phyloP scores from a whole-genome alignment of 345 rosid species.

The Eucalyptus paniculata region DNA sequence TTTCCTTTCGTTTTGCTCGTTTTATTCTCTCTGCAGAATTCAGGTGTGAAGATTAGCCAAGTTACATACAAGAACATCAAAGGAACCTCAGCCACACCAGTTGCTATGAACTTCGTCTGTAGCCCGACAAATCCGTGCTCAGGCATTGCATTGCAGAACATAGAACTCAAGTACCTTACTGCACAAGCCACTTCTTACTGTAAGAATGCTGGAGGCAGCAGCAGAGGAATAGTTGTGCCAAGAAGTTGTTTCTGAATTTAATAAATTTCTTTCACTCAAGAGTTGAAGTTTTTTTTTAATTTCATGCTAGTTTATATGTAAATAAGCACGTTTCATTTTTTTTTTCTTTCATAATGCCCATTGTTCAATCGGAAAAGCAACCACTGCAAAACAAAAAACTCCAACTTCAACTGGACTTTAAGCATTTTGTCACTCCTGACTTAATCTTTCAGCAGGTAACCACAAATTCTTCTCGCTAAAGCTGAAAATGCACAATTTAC shows the following conservation, averaged over 20 bases:
- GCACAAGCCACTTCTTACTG: conserved; percentile 17
- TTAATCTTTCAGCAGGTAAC: neutral
- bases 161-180: conserved; percentile 6
- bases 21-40: neutral
- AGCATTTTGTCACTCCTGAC: neutral
- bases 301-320: neutral
- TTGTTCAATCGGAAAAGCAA: neutral
- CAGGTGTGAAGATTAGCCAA: conserved; percentile 15
- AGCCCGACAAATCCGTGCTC: conserved; percentile 15
- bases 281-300: neutral
- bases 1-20: neutral
- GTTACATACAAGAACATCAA: conserved; percentile 14
- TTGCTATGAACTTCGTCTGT: conserved; percentile 23
- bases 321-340: neutral
- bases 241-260: neutral
- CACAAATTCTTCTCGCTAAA: neutral
- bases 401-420: neutral
- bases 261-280: neutral
- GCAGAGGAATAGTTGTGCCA: conserved; percentile 6
- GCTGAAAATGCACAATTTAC: neutral
- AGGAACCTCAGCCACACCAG: conserved; percentile 22
- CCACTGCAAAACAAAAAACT: neutral
- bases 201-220: conserved; percentile 3
- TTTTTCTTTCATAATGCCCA: neutral
- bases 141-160: conserved; percentile 6